Percentiles rank a stretch among this genome's conserved stretches.
Conservation (phyloP, 208 protist species). For the Acanthamoeba quina region DNA sequence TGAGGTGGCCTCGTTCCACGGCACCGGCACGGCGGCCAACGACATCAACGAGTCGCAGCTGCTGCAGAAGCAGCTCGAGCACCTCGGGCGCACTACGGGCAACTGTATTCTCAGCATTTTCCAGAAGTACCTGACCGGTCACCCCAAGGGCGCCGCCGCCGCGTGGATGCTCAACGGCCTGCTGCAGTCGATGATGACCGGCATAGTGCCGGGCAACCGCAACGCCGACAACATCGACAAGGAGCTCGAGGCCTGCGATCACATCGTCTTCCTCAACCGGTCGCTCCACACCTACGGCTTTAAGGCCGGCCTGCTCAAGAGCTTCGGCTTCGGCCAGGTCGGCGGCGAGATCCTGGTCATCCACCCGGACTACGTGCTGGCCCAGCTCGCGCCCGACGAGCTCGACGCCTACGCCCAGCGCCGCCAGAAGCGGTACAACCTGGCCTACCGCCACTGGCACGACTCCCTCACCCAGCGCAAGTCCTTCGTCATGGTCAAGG, state of each 20-base stretch:
- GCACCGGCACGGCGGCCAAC: constrained; percentile 88
- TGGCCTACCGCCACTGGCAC: constrained; percentile 80
- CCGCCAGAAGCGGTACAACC: constrained; percentile 69
- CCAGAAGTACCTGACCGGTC: constrained; percentile 91
- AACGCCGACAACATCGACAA: constrained; percentile 89
- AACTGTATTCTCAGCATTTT: constrained; percentile 86
- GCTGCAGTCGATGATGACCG: constrained; percentile 83
- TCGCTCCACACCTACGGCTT: constrained; percentile 78
- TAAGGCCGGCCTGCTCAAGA: constrained; percentile 87
- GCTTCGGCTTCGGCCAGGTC: constrained; percentile 90
- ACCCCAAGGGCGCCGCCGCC: constrained; percentile 88
- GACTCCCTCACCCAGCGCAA: constrained; percentile 76
- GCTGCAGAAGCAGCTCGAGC: constrained; percentile 84
- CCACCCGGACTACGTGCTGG: constrained; percentile 85
- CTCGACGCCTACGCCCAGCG: constrained; percentile 29
- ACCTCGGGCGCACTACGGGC: constrained; percentile 85
- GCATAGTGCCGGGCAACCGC: constrained; percentile 89
- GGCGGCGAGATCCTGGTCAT: constrained; percentile 87
- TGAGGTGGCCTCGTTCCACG: constrained; percentile 90
- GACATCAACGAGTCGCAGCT: constrained; percentile 89
- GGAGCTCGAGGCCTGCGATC: constrained; percentile 78
- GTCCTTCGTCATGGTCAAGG: constrained; percentile 82
- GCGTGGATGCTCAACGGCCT: constrained; percentile 92
- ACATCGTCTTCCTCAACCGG: constrained; percentile 84
- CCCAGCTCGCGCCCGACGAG: constrained; percentile 68